Percentiles rank a stretch among this genome's conserved stretches.
Evolutionary conservation across 441 rosid species (phyloP).

Genomic region (Populus trichocarpa): DNA sequence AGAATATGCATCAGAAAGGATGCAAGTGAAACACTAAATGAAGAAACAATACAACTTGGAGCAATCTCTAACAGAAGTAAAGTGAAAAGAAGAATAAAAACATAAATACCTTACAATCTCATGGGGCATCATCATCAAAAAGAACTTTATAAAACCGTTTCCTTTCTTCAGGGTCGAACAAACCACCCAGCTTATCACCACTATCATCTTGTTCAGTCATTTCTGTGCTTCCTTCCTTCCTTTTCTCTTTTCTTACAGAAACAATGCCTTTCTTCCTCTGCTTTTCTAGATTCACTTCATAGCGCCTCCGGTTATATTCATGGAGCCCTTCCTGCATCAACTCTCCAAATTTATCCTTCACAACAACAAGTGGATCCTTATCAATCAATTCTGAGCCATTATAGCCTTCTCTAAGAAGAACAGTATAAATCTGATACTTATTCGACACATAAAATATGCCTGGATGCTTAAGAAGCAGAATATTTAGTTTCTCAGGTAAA

Average conservation of each 20-base stretch:
- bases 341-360: constrained; percentile 85
- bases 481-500: constrained; percentile 70
- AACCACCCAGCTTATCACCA: constrained; percentile 44
- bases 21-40: neutral
- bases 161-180: constrained; percentile 82
- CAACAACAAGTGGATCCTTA: constrained; percentile 78
- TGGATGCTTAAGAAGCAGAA: constrained; percentile 72
- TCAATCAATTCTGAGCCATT: constrained; percentile 65
- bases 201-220: constrained; percentile 40
- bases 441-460: constrained; percentile 81
- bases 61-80: neutral
- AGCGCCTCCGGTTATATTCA: constrained; percentile 60
- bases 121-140: constrained; percentile 45
- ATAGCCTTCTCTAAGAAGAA: constrained; percentile 79
- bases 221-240: constrained; percentile 34
- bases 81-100: neutral
- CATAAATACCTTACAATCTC: constrained; percentile 2
- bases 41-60: neutral
- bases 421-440: constrained; percentile 76
- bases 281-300: constrained; percentile 58
- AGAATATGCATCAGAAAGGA: neutral
- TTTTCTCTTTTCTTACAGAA: constrained; percentile 31
- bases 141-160: constrained; percentile 75
- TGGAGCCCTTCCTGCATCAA: constrained; percentile 88
- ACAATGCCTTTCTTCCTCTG: constrained; percentile 50